Evolutionary conservation across 2,329 filamentous ascomycete genomes (phyloP), one percentile per base, ranked within the genome.

Genomic region (Colletotrichum sojae): DNA sequence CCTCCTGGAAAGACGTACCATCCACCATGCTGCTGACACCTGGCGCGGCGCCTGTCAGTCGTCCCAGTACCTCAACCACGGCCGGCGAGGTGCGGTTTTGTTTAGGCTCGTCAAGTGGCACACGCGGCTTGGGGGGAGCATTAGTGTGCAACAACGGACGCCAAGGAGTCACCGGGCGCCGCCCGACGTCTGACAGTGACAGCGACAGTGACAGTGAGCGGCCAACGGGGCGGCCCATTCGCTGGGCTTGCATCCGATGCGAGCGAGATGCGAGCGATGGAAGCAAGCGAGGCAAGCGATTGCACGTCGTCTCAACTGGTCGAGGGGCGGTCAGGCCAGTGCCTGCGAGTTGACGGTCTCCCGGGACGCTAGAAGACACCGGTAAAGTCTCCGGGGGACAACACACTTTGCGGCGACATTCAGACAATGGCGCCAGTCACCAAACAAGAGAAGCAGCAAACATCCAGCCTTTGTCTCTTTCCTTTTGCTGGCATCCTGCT

Each of bases 191-290:
- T 27, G 61, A 22, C 45, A 22, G 18, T 31, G 31, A 10, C 22
- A 22, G 18, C 18, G 31, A 10, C 22, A 25, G 22, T 18, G 61
- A 22, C 45, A 22, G 18, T 31, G 31, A 10, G n/a, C 20, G 25
- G 2, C 31, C 40, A 43, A n/a, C 15, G 8, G 3, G 31, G 1
- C 13, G 16, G 18, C 27, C 45, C 36, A 52, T 45, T 51, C 51
- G 58, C 45, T 18, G 1, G 22, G 46, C 60, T 63, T 52, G 59
- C 58, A 51, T 67, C 55, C 58, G 16, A 49, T 46, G 16, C 54
- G 40, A 56, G 39, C 54, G 40, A 56, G 39, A 16, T 43, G 48
- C 43, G 16, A 39, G 31, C 9, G 31, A 36, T 36, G 31, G 31
- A 36, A 12, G 31, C 31, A 36, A 15, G 18, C 40, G 13, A 48